Evolutionary conservation across 129 eudicot genomes (phyloP).

Genomic region (Deinandra increscens): DNA sequence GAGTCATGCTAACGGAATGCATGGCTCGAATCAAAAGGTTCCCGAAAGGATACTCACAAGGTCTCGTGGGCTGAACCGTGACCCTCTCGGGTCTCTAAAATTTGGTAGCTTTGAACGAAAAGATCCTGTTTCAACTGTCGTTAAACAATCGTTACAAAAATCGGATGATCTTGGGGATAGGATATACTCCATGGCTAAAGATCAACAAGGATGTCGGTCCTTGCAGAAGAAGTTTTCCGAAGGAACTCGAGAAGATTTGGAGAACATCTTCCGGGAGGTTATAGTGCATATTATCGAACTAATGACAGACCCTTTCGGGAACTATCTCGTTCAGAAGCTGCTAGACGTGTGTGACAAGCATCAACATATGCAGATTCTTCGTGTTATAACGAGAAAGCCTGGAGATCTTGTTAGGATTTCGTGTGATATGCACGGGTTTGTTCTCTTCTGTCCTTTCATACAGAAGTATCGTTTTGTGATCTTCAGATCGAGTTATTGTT

Average conservation of each 20-base stretch:
- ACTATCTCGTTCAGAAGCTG: constrained; percentile 61
- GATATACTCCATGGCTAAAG: constrained; percentile 53
- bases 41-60: constrained; percentile 52
- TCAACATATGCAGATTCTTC: constrained; percentile 53
- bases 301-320: constrained; percentile 58
- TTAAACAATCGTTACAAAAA: constrained; percentile 29
- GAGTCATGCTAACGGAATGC: constrained; percentile 26
- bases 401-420: constrained; percentile 62
- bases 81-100: constrained; percentile 44
- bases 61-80: constrained; percentile 39
- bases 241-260: constrained; percentile 45
- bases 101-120: constrained; percentile 49
- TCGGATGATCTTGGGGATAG: constrained; percentile 40
- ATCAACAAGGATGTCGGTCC: constrained; percentile 59
- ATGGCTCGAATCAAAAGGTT: constrained; percentile 33
- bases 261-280: constrained; percentile 45
- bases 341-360: constrained; percentile 50
- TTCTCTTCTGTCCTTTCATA: constrained; percentile 3
- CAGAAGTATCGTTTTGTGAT: not conserved
- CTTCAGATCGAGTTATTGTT: not conserved
- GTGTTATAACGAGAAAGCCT: constrained; percentile 44
- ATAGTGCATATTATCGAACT: constrained; percentile 52
- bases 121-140: constrained; percentile 37
- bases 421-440: constrained; percentile 58
- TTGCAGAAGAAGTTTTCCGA: constrained; percentile 52